These are phyloP conservation scores for Teratosphaeriaceae sp. DNA, from an alignment of 2,329 filamentous ascomycete genomes.

Conservation along the genomic window DNA sequence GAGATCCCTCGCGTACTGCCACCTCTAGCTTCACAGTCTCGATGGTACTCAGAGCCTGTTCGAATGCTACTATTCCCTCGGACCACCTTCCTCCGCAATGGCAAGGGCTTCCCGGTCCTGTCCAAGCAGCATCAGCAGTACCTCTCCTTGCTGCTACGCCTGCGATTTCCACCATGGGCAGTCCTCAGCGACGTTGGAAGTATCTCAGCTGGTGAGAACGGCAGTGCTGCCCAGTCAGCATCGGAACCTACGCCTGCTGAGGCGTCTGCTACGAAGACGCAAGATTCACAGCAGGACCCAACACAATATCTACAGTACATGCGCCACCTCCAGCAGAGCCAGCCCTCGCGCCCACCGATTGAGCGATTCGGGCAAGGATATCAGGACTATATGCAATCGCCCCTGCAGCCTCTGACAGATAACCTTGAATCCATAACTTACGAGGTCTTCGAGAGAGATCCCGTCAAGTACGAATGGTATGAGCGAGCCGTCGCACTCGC, in stretches of 20 bases:
- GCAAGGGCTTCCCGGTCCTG: constrained; percentile 52
- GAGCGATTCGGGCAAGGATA: constrained; percentile 65
- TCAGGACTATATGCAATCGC: constrained; percentile 94
- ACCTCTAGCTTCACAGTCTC: constrained; percentile 47
- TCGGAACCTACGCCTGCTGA: constrained; percentile 60
- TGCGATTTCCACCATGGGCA: constrained; percentile 54
- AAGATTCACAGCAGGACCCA: constrained; percentile 43
- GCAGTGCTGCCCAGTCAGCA: not conserved
- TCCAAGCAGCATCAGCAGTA: constrained; percentile 52
- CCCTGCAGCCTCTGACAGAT: constrained; percentile 87
- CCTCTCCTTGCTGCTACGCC: constrained; percentile 51
- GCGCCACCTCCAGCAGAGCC: constrained; percentile 73
- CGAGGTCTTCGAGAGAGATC: constrained; percentile 97
- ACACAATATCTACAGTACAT: constrained; percentile 73
- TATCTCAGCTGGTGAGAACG: constrained; percentile 25
- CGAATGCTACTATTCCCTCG: constrained; percentile 49
- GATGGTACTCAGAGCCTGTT: constrained; percentile 59
- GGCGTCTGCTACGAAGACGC: constrained; percentile 38
- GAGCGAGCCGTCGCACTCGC: constrained; percentile 77
- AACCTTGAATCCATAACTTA: constrained; percentile 97
- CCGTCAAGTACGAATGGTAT: constrained; percentile 96
- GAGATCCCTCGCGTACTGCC: constrained; percentile 55
- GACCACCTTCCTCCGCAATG: constrained; percentile 51
- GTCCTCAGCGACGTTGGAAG: constrained; percentile 53
- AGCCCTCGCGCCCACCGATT: constrained; percentile 58